A percentile compares a stretch with the other conserved stretches of the same genome.
Evolutionary conservation across 345 rosid species (phyloP).

Genomic region (Corchorus capsularis): DNA sequence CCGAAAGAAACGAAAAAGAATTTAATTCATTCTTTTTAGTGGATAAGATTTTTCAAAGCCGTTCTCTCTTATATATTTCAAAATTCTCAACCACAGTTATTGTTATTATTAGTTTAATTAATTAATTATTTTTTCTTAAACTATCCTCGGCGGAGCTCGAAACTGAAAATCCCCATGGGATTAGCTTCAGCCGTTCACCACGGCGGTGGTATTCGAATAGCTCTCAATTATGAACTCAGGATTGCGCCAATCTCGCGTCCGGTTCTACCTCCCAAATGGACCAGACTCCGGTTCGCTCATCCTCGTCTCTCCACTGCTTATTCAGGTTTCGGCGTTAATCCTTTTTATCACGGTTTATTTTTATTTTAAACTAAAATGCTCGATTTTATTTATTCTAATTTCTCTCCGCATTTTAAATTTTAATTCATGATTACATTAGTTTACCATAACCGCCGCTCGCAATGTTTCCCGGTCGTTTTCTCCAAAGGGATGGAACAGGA

Average conservation of each 20-base stretch:
- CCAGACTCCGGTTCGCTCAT: constrained; percentile 36
- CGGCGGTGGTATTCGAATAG: constrained; percentile 42
- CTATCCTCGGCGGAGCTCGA: background rate
- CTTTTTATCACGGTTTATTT: background rate
- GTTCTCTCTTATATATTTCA: background rate
- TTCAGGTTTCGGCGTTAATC: constrained; percentile 33
- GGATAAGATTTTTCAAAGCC: constrained; percentile 5
- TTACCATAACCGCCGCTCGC: constrained; percentile 29
- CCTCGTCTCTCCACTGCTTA: constrained; percentile 26
- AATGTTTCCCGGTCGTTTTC: constrained; percentile 37
- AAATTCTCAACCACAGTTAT: background rate
- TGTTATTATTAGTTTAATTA: background rate
- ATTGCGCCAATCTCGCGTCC: constrained; percentile 36
- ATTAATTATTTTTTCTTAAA: background rate
- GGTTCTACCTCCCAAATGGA: constrained; percentile 37
- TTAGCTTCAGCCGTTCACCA: constrained; percentile 71
- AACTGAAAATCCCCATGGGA: constrained; percentile 40
- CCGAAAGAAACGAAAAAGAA: background rate
- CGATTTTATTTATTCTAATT: constrained; percentile 4
- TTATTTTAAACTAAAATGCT: background rate
- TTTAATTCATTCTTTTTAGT: background rate
- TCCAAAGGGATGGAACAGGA: constrained; percentile 58
- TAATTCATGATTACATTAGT: constrained; percentile 34
- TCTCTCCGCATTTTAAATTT: background rate
- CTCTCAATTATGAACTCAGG: constrained; percentile 42